A percentile compares a stretch with the other conserved stretches of the same genome.
Evolutionary conservation across 2,329 filamentous ascomycete species (phyloP).

Genomic region (Calonectria pseudoturangicola): DNA sequence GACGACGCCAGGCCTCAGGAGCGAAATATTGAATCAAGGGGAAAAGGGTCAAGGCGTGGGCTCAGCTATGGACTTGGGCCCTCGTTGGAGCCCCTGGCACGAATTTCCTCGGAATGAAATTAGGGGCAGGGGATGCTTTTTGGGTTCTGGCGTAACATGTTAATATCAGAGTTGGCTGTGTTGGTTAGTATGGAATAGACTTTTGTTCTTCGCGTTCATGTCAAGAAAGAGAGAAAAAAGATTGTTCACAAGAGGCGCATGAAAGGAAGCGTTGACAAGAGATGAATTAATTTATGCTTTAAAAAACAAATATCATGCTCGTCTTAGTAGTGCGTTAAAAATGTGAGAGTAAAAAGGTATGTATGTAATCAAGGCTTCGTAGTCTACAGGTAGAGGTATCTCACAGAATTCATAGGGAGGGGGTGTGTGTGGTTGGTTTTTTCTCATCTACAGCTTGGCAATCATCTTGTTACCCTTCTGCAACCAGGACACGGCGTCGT

Average conservation of each 20-base stretch:
- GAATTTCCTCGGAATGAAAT: conserved; percentile 49
- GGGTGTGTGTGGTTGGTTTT: no score
- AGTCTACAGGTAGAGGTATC: conserved; percentile 49
- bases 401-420: conserved; percentile 38
- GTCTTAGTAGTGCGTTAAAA: conserved; percentile 34
- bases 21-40: conserved; percentile 38
- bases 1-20: conserved; percentile 39
- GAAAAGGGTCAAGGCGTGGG: conserved; percentile 42
- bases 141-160: conserved; percentile 58
- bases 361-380: conserved; percentile 39
- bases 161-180: conserved; percentile 55
- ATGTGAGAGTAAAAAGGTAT: conserved; percentile 27
- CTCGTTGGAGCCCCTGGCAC: conserved; percentile 40
- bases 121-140: conserved; percentile 51
- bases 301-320: conserved; percentile 33
- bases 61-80: conserved; percentile 35
- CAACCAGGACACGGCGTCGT: conserved; percentile 84
- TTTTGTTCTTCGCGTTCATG: conserved; percentile 44
- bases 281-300: conserved; percentile 37
- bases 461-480: conserved; percentile 81
- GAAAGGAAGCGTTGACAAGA: background rate
- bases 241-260: conserved; percentile 21
- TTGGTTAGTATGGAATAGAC: conserved; percentile 58
- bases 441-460: conserved; percentile 78
- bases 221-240: background rate